Base-by-base conservation (phyloP, 805 yeast genomes). In the Starmera dryadoides region DNA sequence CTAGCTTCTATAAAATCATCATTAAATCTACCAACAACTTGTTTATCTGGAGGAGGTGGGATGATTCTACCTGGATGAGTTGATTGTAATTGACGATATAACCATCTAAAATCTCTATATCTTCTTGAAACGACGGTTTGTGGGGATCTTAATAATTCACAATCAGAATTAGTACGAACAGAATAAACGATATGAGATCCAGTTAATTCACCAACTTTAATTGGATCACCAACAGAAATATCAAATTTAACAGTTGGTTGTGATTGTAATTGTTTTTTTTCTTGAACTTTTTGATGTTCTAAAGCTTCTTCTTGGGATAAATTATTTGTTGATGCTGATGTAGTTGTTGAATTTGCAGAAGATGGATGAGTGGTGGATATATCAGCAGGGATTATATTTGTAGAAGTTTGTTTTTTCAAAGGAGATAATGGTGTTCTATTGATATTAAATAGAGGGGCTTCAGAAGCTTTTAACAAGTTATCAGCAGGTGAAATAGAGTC, bases 31-130 rank as follows among this genome's bases (percentile, higher is more conserved):
- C 98, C 97, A 40, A 89, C 81, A 7, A 84, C 83, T 45, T 94
- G 96, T 59, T 93, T 95, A 43, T 86, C 95, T 0, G 97, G 89
- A 4, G 98, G 97, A 1, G 98, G 96, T 1, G 98, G 98, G 19
- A 93, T 79, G 29, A 93, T 80, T 42, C 73, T 70, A 1, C 98
- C 98, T 28, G 96, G 95, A 55, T 93, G 88, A 49, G 82, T 86
- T 52, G 77, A 75, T 53, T 84, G 85, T 20, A 93, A 66, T 50
- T 89, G 96, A 47, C 86, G 86, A 59, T 88, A 91, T 11, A 93
- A 68, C 98, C 98, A 91, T 44, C 96, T 67, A 61, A 93, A 91
- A 59, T 93, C 98, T 38, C 81, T 77, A 60, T 91, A 93, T 47
- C 98, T 73, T 56, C 98, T 71, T 5, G 86, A 75, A 0, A 89